A percentile compares a stretch with the other conserved stretches of the same genome.
Evolutionary conservation across 148 eudicot genomes (phyloP).

Genomic region (Amaranthus cruentus): DNA sequence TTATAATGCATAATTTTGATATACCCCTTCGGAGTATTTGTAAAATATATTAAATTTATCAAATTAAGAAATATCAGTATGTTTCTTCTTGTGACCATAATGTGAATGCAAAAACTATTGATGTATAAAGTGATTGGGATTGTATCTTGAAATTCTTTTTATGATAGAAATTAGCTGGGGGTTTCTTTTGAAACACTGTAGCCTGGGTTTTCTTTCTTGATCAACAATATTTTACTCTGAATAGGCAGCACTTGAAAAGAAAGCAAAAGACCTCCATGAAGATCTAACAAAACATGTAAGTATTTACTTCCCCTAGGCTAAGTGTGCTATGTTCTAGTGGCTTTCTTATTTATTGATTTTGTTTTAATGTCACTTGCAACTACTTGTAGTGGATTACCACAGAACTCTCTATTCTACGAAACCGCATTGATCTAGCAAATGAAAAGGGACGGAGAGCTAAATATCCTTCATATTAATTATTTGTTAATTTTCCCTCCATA

Average conservation of each 20-base stretch:
- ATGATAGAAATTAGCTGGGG: background rate
- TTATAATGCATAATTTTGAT: background rate
- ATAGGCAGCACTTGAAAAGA: conserved; percentile 61
- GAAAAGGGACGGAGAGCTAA: conserved; percentile 64
- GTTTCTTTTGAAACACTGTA: background rate
- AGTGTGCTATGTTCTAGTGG: background rate
- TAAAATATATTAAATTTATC: background rate
- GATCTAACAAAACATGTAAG: conserved; percentile 63
- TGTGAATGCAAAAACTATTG: too few species aligned
- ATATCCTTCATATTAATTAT: conserved; percentile 44
- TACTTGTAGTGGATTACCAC: conserved; percentile 42
- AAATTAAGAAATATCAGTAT: too few species aligned
- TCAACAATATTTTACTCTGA: conserved; percentile 11
- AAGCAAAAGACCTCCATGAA: conserved; percentile 57
- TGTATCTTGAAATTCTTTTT: background rate
- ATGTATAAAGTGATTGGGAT: background rate
- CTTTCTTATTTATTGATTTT: background rate
- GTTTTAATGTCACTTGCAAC: conserved; percentile 12
- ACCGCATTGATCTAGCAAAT: conserved; percentile 65
- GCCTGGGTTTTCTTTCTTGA: conserved; percentile 1
- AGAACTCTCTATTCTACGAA: conserved; percentile 39
- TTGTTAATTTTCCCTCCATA: background rate
- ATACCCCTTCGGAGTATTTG: background rate
- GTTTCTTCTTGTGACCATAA: too few species aligned
- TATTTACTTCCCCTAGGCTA: background rate